Evolutionary conservation across 176 grass and related monocot genomes (phyloP).

Genomic region (Pontederia crassipes): DNA sequence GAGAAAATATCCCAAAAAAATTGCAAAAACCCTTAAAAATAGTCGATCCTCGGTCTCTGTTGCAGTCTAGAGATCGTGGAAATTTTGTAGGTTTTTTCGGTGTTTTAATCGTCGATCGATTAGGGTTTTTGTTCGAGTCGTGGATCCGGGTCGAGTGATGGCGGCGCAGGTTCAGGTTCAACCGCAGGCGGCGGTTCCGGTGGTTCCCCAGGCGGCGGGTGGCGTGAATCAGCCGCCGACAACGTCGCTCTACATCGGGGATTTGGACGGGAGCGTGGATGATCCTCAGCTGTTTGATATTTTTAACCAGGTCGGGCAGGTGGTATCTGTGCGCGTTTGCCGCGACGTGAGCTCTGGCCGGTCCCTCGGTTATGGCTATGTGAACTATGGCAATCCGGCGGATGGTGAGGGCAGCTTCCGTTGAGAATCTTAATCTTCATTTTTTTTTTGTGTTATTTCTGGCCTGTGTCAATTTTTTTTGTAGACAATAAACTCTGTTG

Average conservation of each 20-base stretch:
- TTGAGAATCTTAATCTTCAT: background rate
- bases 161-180: constrained; percentile 16
- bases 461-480: too few relatives aligned
- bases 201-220: constrained; percentile 18
- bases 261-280: constrained; percentile 67
- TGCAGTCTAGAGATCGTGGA: too few relatives aligned
- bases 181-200: constrained; percentile 27
- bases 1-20: constrained; percentile 5
- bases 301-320: constrained; percentile 77
- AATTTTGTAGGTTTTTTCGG: background rate
- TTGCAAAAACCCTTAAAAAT: background rate
- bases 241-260: constrained; percentile 86
- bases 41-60: background rate
- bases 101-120: background rate
- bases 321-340: constrained; percentile 92
- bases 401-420: constrained; percentile 41
- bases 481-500: too few relatives aligned
- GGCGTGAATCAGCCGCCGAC: constrained; percentile 41
- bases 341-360: constrained; percentile 64
- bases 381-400: constrained; percentile 74
- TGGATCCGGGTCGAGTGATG: background rate
- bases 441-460: too few relatives aligned
- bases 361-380: constrained; percentile 91
- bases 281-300: constrained; percentile 86
- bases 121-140: background rate